These are phyloP conservation scores for Fusarium sp. DNA, from an alignment of 2,329 filamentous ascomycete genomes.

Conservation along the genomic window DNA sequence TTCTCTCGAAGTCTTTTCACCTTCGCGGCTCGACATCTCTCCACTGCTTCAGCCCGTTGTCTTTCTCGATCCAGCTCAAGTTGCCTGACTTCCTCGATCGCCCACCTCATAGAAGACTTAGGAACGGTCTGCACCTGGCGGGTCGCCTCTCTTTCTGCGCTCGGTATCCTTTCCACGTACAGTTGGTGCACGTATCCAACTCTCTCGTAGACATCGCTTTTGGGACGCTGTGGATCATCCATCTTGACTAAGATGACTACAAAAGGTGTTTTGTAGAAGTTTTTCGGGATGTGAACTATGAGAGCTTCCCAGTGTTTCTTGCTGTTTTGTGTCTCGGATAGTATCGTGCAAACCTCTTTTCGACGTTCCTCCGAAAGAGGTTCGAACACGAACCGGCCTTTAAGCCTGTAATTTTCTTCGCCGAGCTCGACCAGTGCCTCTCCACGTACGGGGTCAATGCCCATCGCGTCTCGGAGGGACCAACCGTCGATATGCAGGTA, in stretches of 20 bases:
- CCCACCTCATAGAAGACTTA: background rate
- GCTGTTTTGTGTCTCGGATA: background rate
- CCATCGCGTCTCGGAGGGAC: background rate
- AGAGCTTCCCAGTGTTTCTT: background rate
- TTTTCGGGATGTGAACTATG: background rate
- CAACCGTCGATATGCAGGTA: background rate
- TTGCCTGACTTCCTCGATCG: background rate
- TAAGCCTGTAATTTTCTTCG: background rate
- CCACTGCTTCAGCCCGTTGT: background rate
- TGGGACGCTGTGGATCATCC: background rate
- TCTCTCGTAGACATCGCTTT: background rate
- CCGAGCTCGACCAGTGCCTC: background rate
- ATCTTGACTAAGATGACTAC: background rate
- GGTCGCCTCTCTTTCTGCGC: background rate
- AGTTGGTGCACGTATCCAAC: background rate
- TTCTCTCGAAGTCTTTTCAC: background rate
- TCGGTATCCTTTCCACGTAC: background rate
- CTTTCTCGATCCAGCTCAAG: background rate
- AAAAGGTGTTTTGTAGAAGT: background rate
- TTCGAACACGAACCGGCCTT: background rate
- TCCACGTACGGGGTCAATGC: background rate
- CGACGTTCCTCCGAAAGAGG: background rate
- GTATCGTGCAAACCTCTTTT: background rate
- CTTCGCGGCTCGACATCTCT: background rate
- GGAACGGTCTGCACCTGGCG: background rate